Base-by-base conservation (phyloP, 129 eudicot species). In the Erigeron canadensis region DNA sequence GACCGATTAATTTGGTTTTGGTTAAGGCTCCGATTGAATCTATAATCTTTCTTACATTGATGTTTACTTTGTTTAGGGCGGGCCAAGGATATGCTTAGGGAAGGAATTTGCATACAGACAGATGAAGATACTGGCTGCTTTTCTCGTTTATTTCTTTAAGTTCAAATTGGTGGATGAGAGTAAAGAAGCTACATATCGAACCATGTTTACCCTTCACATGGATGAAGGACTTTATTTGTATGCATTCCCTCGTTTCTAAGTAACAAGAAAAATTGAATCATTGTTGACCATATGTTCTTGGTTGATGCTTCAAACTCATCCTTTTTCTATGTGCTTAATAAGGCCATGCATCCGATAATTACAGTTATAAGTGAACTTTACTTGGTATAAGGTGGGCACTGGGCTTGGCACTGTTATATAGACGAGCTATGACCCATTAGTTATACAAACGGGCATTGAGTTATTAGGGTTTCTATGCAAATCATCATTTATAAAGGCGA, bases 71-170 rank as follows among this genome's bases (percentile, higher is more conserved):
- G 62, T 56, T 18, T 56, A 56, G 62, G 62, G 34, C 10, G 62
- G 62, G 34, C 62, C 62, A 16, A 56, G 62, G 10, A 56, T 56
- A 56, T 56, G 62, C 21, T 19, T 56, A 13, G 62, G 62, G 11
- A 56, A 56, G 62, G 62, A 56, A 18, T 56, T 56, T 56, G 62
- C 62, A 2, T 56, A 56, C 37, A 56, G n/a, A 56, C 62, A 56
- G 62, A 56, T 56, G 39, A 56, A 56, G 62, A 56, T 56, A 18
- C 5, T 56, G 22, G 34, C 60, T 8, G 62, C 62, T 13, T 56
- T 56, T 19, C 62, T 56, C 19, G 13, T 56, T 56, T 56, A 17
- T 21, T 56, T 19, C 62, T 21, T 56, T 21, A 56, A 56, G 62
- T 56, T 56, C 62, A 56, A 56, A 21, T 21, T 56, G 12, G 62